phyloP scores from a whole-genome alignment of 495 filamentous ascomycete genomes.

The Penicillium diatomitis region DNA sequence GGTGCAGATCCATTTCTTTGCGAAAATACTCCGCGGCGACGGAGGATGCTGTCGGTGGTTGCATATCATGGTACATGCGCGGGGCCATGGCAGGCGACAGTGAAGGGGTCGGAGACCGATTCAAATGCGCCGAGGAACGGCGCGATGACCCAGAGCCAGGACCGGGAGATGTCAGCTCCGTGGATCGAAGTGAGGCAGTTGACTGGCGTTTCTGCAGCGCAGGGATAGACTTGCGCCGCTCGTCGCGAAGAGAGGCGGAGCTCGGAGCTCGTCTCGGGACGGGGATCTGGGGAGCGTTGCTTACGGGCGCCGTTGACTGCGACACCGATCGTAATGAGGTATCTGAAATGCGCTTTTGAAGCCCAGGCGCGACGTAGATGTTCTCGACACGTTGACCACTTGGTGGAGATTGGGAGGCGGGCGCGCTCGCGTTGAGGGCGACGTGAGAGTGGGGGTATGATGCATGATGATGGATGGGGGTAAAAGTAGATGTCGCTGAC shows the following conservation, averaged over 20 bases:
- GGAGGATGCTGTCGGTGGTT: slow-evolving; percentile 50
- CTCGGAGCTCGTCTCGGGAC: slow-evolving; percentile 42
- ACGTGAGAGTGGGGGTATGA: slow-evolving; percentile 12
- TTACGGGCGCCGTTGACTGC: slow-evolving; percentile 10
- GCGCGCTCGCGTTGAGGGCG: slow-evolving; percentile 9
- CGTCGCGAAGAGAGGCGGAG: slow-evolving; percentile 43
- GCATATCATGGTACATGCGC: slow-evolving; percentile 17
- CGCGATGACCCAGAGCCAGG: slow-evolving; percentile 30
- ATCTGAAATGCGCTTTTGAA: slow-evolving; percentile 39
- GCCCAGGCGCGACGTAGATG: slow-evolving; percentile 27
- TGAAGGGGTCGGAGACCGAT: slow-evolving; percentile 25
- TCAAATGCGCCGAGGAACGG: slow-evolving; percentile 38
- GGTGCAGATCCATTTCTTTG: slow-evolving; percentile 57
- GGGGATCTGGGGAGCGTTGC: slow-evolving; percentile 1
- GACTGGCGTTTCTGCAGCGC: slow-evolving; percentile 39
- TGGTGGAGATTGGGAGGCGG: slow-evolving; percentile 24
- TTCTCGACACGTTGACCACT: slow-evolving; percentile 34
- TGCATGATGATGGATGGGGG: slow-evolving; percentile 32
- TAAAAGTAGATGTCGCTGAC: slow-evolving; percentile 22
- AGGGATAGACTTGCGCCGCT: slow-evolving; percentile 32
- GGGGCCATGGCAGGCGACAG: slow-evolving; percentile 16
- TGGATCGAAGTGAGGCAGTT: slow-evolving; percentile 33
- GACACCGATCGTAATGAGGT: slow-evolving; percentile 34
- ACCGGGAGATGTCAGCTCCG: slow-evolving; percentile 6
- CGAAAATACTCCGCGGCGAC: slow-evolving; percentile 63